Conservation (phyloP, 306 rosid genomes). For the Rosa persica region DNA sequence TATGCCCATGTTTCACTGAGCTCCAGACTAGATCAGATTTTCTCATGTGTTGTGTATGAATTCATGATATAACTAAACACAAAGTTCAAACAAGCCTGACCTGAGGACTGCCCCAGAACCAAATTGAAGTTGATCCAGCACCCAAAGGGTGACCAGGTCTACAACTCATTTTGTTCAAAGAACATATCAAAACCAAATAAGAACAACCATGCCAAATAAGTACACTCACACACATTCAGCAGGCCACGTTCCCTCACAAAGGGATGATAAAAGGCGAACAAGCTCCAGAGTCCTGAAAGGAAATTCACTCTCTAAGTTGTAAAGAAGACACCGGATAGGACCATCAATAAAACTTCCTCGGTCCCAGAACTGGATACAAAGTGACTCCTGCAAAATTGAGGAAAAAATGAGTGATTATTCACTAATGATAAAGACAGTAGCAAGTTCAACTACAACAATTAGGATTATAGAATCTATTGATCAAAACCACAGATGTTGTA, state of each 20-base stretch:
- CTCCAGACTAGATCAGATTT: neutral
- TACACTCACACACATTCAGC: conserved; percentile 91
- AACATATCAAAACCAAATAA: conserved; percentile 4
- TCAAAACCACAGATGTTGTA: conserved; percentile 20
- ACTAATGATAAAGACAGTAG: neutral
- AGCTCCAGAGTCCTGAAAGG: conserved; percentile 72
- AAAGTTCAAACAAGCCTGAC: neutral
- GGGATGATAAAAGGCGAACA: conserved; percentile 77
- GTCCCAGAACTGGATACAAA: conserved; percentile 96
- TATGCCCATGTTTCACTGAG: neutral
- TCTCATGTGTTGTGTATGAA: neutral
- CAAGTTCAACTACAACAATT: neutral
- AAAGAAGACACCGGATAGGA: conserved; percentile 82
- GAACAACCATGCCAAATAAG: conserved; percentile 13
- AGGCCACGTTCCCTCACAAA: conserved; percentile 92
- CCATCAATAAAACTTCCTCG: conserved; percentile 82
- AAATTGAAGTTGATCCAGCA: neutral
- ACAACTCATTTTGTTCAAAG: neutral
- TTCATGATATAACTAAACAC: neutral
- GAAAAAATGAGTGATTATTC: conserved; percentile 16
- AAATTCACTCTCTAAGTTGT: conserved; percentile 80
- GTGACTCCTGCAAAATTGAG: conserved; percentile 73
- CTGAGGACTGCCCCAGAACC: conserved; percentile 1
- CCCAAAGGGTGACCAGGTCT: neutral
- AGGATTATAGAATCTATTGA: neutral